Conservation (phyloP, 2,329 filamentous ascomycete genomes). For the Sphaceloma murrayae region DNA sequence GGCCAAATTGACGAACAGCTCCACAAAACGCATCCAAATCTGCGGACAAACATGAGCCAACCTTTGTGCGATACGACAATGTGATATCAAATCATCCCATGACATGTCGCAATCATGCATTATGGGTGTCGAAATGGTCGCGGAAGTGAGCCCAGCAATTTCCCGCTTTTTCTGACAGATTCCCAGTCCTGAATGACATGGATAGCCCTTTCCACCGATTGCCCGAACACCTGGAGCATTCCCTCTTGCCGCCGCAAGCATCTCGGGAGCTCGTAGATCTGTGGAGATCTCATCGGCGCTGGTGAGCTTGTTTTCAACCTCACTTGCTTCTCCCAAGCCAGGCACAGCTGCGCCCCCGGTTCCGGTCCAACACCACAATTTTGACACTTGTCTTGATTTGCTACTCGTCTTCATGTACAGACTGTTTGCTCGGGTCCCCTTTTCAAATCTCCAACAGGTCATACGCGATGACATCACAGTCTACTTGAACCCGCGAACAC, state of each 20-base stretch:
- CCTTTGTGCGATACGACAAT: neutral
- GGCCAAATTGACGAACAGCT: conserved; percentile 9
- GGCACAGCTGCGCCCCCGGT: neutral
- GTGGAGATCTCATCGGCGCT: conserved; percentile 10
- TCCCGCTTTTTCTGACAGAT: conserved; percentile 11
- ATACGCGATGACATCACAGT: too few species aligned
- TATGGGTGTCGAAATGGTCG: conserved; percentile 7
- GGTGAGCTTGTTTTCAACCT: conserved; percentile 13
- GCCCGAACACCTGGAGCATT: conserved; percentile 1
- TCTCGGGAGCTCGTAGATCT: conserved; percentile 9
- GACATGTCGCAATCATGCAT: conserved; percentile 10
- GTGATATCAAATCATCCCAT: conserved; percentile 11
- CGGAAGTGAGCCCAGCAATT: conserved; percentile 12
- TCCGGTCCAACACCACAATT: neutral
- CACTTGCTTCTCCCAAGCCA: neutral
- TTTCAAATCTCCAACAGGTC: too few species aligned
- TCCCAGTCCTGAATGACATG: too few species aligned
- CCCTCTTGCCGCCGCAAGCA: conserved; percentile 12
- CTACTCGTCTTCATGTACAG: too few species aligned
- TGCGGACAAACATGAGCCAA: conserved; percentile 8
- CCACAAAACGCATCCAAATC: conserved; percentile 9
- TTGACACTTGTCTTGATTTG: neutral
- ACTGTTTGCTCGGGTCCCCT: too few species aligned
- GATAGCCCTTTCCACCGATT: neutral
- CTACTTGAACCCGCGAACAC: too few species aligned